Evolutionary conservation across 768 basidiomycete species (phyloP), one percentile per base, ranked within the genome.

Genomic region (Pluteus cervinus): DNA sequence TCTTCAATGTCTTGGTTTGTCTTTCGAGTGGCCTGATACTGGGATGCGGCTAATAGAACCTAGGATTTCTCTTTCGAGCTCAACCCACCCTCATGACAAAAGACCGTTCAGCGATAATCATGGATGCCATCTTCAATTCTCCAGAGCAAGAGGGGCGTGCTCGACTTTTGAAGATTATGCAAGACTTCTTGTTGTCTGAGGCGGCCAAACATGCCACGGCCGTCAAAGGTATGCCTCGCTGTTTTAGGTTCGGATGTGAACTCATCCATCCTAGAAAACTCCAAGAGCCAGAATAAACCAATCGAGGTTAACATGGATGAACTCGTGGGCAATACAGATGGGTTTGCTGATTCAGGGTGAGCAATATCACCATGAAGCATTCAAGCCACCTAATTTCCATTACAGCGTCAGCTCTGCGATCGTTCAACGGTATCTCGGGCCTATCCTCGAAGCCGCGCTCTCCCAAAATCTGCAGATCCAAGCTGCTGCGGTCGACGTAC

Each of bases 341-440:
- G 85, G 1, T 94, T 98, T 55, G 91, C 94, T 0, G 96, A 98
- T 49, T 97, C 94, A 5, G 93, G 93, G 96, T 97, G 60, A 50
- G 77, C 44, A 21, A 8, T n/a, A n/a, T n/a, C n/a, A 21, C 24
- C 23, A 7, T 28, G 26, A 9, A 28, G 26, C 6, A 18, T 29
- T n/a, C 3, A 17, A 33, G 6, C n/a, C 22, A 4, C 11, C 15
- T 41, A 9, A 45, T 28, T 33, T 3, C 7, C 24, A 32, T 44
- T 41, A 18, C 50, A 98, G 94, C 18, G 89, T 97, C 43, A 90
- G 88, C 57, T 93, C 94, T 1, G 88, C 90, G 3, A 75, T 99
- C 24, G 83, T 97, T 1, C 96, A 99, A 52, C 86, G 94, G 7
- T 98, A 98, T 51, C 66, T 98, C 28, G 60, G 69, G 9, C 79